A percentile compares a stretch with the other conserved stretches of the same genome.
These are phyloP conservation scores for Geotrichum carabidarum DNA, from an alignment of 1,139 yeast genomes.

Conservation along the genomic window DNA sequence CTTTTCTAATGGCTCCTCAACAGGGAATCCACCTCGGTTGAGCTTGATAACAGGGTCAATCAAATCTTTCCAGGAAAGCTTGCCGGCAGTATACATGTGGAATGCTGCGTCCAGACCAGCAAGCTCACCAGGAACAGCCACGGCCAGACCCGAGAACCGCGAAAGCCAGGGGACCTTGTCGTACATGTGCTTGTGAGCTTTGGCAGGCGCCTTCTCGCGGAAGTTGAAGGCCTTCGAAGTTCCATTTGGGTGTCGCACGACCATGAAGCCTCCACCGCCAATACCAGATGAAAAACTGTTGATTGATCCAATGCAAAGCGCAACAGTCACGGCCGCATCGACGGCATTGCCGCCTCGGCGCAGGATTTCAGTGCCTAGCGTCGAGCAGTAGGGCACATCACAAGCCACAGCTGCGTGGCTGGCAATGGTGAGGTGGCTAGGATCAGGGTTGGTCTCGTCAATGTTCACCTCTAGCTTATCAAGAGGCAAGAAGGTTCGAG, in stretches of 20 bases:
- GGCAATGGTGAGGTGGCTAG: conserved; percentile 34
- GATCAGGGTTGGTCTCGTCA: conserved; percentile 33
- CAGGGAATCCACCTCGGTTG: conserved; percentile 63
- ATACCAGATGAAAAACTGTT: conserved; percentile 84
- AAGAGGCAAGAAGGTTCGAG: neutral
- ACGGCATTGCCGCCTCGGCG: conserved; percentile 70
- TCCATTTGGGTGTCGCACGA: conserved; percentile 46
- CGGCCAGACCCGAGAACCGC: conserved; percentile 75
- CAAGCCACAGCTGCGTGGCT: conserved; percentile 57
- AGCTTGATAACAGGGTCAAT: conserved; percentile 69
- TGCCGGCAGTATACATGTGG: conserved; percentile 62
- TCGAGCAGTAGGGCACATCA: conserved; percentile 68
- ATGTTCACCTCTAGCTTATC: neutral
- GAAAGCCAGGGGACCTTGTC: conserved; percentile 45
- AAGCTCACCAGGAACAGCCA: conserved; percentile 85
- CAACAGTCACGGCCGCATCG: conserved; percentile 86
- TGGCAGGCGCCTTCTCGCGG: conserved; percentile 76
- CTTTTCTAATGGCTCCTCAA: conserved; percentile 46
- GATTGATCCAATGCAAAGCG: conserved; percentile 79
- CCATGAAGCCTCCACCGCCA: conserved; percentile 86
- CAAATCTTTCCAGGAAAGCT: conserved; percentile 64
- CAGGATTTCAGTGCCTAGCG: conserved; percentile 59
- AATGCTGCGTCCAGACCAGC: conserved; percentile 67
- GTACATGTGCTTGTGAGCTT: conserved; percentile 63
- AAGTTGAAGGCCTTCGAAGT: conserved; percentile 70